Evolutionary conservation across 2,329 filamentous ascomycete species (phyloP).

Genomic region (Tolypocladium endophyticum): DNA sequence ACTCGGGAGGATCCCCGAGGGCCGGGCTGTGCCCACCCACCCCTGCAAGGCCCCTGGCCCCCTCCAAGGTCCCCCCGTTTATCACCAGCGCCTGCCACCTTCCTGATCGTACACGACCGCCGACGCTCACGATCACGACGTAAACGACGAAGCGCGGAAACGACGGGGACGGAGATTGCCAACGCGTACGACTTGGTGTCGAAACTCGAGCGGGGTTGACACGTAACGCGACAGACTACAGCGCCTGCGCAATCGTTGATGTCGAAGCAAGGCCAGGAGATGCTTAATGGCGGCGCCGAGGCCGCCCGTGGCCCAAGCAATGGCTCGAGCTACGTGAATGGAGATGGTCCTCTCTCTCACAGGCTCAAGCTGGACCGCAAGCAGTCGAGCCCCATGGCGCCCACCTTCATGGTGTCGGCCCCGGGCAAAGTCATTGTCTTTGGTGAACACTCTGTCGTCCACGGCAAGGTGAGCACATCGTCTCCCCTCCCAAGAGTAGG

Average conservation of each 20-base stretch:
- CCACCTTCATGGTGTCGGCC: constrained; percentile 94
- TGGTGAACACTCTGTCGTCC: constrained; percentile 95
- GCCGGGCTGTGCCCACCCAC: background rate
- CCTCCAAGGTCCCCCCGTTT: background rate
- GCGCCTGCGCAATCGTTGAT: background rate
- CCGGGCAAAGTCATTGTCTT: constrained; percentile 98
- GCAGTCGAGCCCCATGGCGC: constrained; percentile 59
- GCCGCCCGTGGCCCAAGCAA: constrained; percentile 13
- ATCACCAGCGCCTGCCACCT: background rate
- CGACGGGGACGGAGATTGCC: background rate
- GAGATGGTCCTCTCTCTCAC: constrained; percentile 21
- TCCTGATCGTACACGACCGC: background rate
- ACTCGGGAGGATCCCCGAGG: background rate
- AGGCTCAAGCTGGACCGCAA: constrained; percentile 39
- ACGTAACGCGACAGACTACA: background rate
- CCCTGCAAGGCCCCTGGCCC: background rate
- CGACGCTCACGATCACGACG: background rate
- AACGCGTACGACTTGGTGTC: background rate
- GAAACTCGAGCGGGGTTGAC: background rate
- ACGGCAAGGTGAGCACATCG: constrained; percentile 62
- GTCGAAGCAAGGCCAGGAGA: background rate
- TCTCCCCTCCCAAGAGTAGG: background rate
- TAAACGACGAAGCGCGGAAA: background rate
- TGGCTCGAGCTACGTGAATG: constrained; percentile 19
- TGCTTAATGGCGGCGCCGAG: constrained; percentile 12